A percentile compares a stretch with the other conserved stretches of the same genome.
These are phyloP conservation scores for Echites panduratus DNA, from an alignment of 257 asterid species.

Conservation along the genomic window DNA sequence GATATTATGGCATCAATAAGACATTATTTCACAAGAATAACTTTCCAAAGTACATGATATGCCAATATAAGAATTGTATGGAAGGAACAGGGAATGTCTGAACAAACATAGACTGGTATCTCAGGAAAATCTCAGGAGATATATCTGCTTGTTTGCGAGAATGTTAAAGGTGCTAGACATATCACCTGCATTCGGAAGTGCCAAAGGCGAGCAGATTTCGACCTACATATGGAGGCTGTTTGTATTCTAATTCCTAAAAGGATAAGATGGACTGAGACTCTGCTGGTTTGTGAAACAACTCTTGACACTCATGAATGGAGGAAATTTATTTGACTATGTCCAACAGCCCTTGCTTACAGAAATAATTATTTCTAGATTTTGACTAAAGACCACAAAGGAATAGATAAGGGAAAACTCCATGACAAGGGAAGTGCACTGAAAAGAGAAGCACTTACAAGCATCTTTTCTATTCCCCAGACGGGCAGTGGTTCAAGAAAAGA, in stretches of 20 bases:
- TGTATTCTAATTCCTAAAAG: background rate
- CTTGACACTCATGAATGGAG: background rate
- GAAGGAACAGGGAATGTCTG: background rate
- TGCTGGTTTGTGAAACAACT: background rate
- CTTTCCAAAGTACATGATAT: background rate
- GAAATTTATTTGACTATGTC: background rate
- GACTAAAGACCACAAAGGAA: background rate
- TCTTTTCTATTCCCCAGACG: background rate
- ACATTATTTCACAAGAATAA: conserved; percentile 10
- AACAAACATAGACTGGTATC: background rate
- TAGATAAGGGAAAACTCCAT: background rate
- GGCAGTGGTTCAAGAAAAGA: background rate
- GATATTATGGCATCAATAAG: conserved; percentile 10
- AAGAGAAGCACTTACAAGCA: background rate
- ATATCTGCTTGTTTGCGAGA: background rate
- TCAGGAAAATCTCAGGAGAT: background rate
- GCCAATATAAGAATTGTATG: background rate
- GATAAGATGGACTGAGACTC: background rate
- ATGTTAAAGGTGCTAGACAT: background rate
- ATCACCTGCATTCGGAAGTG: background rate
- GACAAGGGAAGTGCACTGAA: background rate
- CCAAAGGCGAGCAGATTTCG: background rate
- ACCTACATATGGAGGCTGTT: background rate
- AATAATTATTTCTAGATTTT: background rate
- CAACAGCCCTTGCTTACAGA: background rate